phyloP scores from a whole-genome alignment of 129 eudicot genomes.

The Artemisia argyi region DNA sequence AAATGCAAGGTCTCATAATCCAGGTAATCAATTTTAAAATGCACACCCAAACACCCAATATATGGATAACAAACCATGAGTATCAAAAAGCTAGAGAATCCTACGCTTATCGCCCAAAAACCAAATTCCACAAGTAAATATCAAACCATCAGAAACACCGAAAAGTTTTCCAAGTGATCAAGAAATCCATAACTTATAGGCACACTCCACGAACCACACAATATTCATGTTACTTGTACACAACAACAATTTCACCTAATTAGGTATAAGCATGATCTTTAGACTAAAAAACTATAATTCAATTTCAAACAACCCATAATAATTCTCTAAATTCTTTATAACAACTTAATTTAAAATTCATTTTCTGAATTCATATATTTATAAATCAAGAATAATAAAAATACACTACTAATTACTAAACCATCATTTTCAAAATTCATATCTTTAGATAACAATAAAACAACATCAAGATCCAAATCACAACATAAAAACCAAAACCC shows the following conservation, averaged over 20 bases:
- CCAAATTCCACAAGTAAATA: not conserved
- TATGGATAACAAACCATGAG: not conserved
- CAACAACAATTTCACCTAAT: not conserved
- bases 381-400: not conserved
- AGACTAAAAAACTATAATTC: not conserved
- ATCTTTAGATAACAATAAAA: not conserved
- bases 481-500: not conserved
- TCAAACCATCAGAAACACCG: not conserved
- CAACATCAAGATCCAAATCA: slow-evolving; percentile 17
- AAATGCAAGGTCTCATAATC: no score
- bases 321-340: not conserved
- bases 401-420: not conserved
- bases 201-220: not conserved
- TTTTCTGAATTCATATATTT: no score
- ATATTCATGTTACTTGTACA: not conserved
- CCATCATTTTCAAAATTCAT: not conserved
- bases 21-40: not conserved
- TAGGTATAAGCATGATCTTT: not conserved
- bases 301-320: not conserved
- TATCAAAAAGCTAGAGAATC: not conserved
- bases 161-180: not conserved
- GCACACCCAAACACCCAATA: not conserved
- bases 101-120: not conserved
- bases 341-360: not conserved
- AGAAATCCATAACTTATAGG: not conserved